phyloP scores from a whole-genome alignment of 2,329 filamentous ascomycete genomes.

The Rugonectria rugulosa region DNA sequence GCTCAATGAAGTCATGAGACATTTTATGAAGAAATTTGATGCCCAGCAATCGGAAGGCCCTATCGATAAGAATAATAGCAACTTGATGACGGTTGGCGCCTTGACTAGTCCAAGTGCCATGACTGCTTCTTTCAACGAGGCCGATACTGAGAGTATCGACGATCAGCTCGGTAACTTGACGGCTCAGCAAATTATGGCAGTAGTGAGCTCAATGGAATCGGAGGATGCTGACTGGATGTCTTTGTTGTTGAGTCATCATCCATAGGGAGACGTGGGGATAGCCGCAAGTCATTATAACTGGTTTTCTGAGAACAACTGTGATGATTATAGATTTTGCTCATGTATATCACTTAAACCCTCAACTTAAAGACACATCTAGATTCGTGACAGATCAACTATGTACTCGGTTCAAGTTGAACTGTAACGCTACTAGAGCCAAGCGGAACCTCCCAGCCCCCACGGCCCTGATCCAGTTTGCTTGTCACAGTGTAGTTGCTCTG shows the following conservation, averaged over 20 bases:
- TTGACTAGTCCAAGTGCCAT: not conserved
- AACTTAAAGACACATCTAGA: too few relatives aligned
- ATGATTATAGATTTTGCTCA: too few relatives aligned
- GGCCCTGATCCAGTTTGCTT: not conserved
- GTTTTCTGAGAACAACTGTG: too few relatives aligned
- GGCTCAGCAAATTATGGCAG: not conserved
- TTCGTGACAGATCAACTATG: too few relatives aligned
- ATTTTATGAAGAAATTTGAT: not conserved
- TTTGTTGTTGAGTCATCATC: not conserved
- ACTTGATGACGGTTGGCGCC: not conserved
- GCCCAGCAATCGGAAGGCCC: not conserved
- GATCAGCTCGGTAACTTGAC: not conserved
- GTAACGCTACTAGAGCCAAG: not conserved
- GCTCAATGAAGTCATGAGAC: not conserved
- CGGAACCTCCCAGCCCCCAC: not conserved
- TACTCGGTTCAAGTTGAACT: not conserved
- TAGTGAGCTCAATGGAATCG: not conserved
- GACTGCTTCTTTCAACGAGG: not conserved
- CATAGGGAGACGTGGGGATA: not conserved
- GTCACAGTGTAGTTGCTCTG: not conserved
- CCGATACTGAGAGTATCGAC: not conserved
- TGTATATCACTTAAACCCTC: too few relatives aligned
- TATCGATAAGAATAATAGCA: not conserved
- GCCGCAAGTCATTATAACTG: not conserved
- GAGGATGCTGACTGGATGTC: not conserved